These are phyloP conservation scores for Syzygium aromaticum DNA, from an alignment of 345 rosid genomes.

Conservation along the genomic window DNA sequence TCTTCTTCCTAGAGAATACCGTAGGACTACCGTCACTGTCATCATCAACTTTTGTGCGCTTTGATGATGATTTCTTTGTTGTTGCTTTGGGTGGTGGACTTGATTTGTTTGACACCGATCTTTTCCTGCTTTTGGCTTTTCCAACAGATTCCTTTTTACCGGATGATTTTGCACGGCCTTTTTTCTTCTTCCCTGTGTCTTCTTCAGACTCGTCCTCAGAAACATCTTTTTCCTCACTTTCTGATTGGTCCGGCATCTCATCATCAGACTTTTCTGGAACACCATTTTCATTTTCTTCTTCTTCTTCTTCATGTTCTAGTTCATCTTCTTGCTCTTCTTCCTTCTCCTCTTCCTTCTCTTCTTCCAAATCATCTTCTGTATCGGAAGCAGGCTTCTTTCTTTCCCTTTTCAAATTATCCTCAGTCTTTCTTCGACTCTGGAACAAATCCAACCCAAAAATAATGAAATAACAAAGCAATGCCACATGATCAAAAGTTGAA, in stretches of 20 bases:
- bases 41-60: slow-evolving; percentile 37
- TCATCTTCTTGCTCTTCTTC: not conserved
- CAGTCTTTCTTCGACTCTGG: slow-evolving; percentile 54
- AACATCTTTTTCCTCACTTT: slow-evolving; percentile 59
- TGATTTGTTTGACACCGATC: slow-evolving; percentile 17
- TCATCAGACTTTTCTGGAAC: slow-evolving; percentile 55
- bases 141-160: slow-evolving; percentile 47
- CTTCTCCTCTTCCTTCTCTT: slow-evolving; percentile 32
- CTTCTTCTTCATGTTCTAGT: slow-evolving; percentile 10
- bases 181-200: slow-evolving; percentile 47
- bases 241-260: slow-evolving; percentile 41
- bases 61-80: slow-evolving; percentile 39
- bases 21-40: slow-evolving; percentile 52
- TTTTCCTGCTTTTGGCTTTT: slow-evolving; percentile 50
- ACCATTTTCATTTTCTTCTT: slow-evolving; percentile 56
- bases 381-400: slow-evolving; percentile 26
- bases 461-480: not conserved
- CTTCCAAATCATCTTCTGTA: slow-evolving; percentile 49
- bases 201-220: slow-evolving; percentile 77
- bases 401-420: slow-evolving; percentile 35
- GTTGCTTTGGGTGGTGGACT: slow-evolving; percentile 41
- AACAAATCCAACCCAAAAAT: not conserved
- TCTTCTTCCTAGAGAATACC: slow-evolving; percentile 55
- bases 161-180: slow-evolving; percentile 21
- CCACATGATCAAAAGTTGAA: not conserved